These are phyloP conservation scores for Ustilago sp. DNA, from an alignment of 1,284 basidiomycete genomes.

Conservation along the genomic window DNA sequence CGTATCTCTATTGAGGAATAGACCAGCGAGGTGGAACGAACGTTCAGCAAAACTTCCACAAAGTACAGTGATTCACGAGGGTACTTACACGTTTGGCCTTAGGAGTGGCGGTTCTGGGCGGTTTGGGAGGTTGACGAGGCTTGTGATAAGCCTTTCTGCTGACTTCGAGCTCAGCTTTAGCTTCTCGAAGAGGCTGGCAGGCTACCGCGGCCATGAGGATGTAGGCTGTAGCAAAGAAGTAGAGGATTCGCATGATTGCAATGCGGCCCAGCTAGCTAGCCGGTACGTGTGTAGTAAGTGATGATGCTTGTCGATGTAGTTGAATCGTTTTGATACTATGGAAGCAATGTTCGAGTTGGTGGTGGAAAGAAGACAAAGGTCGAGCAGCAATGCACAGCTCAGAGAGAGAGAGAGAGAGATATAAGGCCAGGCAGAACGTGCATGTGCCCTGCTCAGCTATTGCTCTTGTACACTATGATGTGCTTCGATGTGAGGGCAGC, in stretches of 20 bases:
- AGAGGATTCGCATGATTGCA: slow-evolving; percentile 16
- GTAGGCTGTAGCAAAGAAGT: slow-evolving; percentile 16
- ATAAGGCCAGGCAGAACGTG: not conserved
- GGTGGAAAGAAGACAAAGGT: not conserved
- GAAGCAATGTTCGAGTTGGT: not conserved
- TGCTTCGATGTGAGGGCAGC: not conserved
- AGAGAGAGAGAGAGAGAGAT: not conserved
- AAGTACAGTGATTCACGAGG: not conserved
- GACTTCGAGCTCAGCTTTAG: slow-evolving; percentile 18
- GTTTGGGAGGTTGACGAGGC: not conserved
- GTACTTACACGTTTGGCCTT: slow-evolving; percentile 33
- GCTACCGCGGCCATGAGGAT: slow-evolving; percentile 27
- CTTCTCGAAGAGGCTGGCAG: slow-evolving; percentile 38
- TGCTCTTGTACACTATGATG: not conserved
- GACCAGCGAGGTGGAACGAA: not conserved
- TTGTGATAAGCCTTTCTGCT: slow-evolving; percentile 19
- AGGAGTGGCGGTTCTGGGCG: not conserved
- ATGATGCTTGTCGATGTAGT: not conserved
- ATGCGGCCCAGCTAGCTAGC: not conserved
- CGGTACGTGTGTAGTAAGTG: not conserved
- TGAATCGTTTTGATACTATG: no score
- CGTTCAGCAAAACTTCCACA: not conserved
- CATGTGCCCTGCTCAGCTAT: not conserved
- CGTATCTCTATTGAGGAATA: not conserved
- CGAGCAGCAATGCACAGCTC: not conserved